A percentile compares a stretch with the other conserved stretches of the same genome.
Evolutionary conservation across 176 grass and related monocot genomes (phyloP).

Genomic region (Carex cristatella): DNA sequence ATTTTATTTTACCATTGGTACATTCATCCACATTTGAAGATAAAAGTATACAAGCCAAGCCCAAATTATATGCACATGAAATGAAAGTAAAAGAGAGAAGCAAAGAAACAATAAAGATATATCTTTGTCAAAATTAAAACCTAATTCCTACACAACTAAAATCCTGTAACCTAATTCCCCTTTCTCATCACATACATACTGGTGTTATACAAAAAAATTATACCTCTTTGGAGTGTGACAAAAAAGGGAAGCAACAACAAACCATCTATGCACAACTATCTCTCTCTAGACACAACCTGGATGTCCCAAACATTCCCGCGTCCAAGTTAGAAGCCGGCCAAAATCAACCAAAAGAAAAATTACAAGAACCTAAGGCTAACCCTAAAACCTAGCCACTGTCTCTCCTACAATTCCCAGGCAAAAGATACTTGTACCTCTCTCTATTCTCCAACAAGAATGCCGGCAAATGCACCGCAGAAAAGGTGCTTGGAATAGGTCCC

Average conservation of each 20-base stretch:
- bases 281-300: constrained; percentile 3
- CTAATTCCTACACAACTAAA: neutral
- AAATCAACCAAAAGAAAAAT: constrained; percentile 20
- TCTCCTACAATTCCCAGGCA: constrained; percentile 62
- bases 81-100: neutral
- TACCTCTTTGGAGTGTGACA: constrained; percentile 13
- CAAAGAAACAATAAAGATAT: neutral
- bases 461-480: constrained; percentile 73
- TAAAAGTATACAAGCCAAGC: neutral
- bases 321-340: constrained; percentile 20
- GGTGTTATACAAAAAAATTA: constrained; percentile 26
- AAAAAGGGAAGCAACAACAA: constrained; percentile 9
- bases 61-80: constrained; percentile 22
- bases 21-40: neutral
- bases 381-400: constrained; percentile 49
- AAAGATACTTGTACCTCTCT: constrained; percentile 69
- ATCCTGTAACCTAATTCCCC: constrained; percentile 16
- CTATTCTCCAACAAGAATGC: constrained; percentile 53
- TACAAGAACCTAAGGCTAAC: constrained; percentile 13
- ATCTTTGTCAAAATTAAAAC: constrained; percentile 7
- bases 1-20: neutral
- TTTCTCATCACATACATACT: constrained; percentile 7
- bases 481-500: constrained; percentile 64
- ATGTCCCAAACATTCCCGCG: neutral
- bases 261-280: constrained; percentile 5